Base-by-base conservation (phyloP, 805 yeast species). In the Candida railenensis region DNA sequence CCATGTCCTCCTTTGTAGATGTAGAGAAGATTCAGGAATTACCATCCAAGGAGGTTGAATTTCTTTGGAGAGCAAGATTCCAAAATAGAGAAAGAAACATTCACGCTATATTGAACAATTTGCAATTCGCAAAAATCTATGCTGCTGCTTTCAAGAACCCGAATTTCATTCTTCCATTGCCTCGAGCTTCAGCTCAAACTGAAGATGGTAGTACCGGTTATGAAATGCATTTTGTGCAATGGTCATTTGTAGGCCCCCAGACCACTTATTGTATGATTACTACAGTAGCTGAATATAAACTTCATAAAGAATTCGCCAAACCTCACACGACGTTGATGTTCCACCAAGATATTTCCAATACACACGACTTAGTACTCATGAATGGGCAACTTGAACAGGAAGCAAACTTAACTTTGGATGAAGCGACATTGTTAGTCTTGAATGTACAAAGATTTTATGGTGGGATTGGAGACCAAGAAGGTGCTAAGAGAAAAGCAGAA, bases 261-360 rank as follows among this genome's bases (percentile, higher is more conserved):
- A 91, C 97, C 2, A 74, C 88, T 1, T 97, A 94, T 67, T 89
- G 96, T 61, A 77, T 94, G 78, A 74, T 94, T 56, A 94, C 99
- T 1, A 83, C 97, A 0, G 76, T 94, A 52, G 91, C 94, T 1
- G 98, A 94, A 66, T 94, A 82, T 67, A 90, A 92, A 64, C 76
- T 90, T 22, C 97, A 92, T 60, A 81, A 80, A 46, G 97, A 92
- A 61, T 94, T 76, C 65, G 96, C 99, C 8, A 85, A 89, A 61
- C 98, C 99, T 1, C 98, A 94, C 65, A 89, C 97, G 0, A 88
- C 96, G 0, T 72, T 94, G 51, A 81, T 83, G 65, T 87, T 92
- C 73, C 97, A 92, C 68, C 81, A 84, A 38, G 97, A 94, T 46
- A 67, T 92, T 43, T 70, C 68, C 3, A 65, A 73, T 0, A 74